Evolutionary conservation across 805 yeast species (phyloP).

Genomic region (Wickerhamiella lipophila): DNA sequence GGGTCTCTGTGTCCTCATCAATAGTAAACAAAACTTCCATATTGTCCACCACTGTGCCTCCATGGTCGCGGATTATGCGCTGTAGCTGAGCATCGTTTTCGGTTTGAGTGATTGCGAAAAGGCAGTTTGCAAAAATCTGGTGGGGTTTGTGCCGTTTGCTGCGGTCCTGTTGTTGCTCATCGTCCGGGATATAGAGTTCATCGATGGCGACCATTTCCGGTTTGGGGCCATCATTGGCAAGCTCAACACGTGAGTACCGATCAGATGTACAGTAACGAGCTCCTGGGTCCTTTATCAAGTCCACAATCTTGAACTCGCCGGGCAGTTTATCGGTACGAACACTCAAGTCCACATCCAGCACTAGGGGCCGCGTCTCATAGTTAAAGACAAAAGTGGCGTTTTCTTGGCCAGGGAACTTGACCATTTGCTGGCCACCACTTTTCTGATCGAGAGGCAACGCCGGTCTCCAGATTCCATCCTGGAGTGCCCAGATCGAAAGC

Average conservation of each 20-base stretch:
- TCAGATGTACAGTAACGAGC: neutral
- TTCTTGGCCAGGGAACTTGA: constrained; percentile 2
- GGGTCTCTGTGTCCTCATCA: neutral
- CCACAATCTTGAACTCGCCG: neutral
- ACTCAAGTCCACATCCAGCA: constrained; percentile 1
- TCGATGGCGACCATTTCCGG: constrained; percentile 1
- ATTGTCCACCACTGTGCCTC: neutral
- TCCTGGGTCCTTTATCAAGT: neutral
- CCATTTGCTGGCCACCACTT: neutral
- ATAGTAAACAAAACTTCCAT: neutral
- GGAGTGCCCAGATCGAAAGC: neutral
- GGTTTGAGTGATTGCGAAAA: constrained; percentile 1
- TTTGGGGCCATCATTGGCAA: neutral
- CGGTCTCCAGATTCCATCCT: constrained; percentile 1
- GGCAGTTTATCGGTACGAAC: neutral
- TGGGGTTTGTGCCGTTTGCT: neutral
- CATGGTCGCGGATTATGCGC: neutral
- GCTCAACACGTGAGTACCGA: neutral
- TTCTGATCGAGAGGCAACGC: neutral
- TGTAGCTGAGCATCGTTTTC: neutral
- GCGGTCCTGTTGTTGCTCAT: neutral
- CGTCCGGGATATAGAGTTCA: neutral
- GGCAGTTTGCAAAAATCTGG: neutral
- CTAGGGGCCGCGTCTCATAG: constrained; percentile 1
- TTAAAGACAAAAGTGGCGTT: neutral